phyloP scores from a whole-genome alignment of 305 asterid genomes.

The Stenogyne calaminthoides region DNA sequence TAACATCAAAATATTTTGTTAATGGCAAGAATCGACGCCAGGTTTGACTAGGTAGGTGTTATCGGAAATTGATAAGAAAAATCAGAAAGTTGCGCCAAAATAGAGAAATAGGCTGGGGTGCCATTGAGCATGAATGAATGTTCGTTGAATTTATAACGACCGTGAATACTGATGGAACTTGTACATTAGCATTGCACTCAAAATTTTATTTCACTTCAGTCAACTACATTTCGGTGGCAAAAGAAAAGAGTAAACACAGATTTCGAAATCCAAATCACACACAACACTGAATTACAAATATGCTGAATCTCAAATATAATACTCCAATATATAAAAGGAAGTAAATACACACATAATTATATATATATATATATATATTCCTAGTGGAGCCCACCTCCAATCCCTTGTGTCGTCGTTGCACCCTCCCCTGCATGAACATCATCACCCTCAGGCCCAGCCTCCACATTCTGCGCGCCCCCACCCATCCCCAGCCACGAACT shows the following conservation, averaged over 20 bases:
- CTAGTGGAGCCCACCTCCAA: background rate
- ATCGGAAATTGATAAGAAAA: no score
- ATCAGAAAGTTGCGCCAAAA: no score
- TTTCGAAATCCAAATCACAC: background rate
- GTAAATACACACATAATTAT: background rate
- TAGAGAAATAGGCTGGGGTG: no score
- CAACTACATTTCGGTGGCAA: background rate
- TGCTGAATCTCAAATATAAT: background rate
- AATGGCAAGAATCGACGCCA: no score
- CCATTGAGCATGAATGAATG: no score
- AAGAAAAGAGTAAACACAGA: background rate
- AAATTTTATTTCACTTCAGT: background rate
- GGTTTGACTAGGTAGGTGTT: no score
- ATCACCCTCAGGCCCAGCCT: background rate
- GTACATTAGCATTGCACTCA: background rate
- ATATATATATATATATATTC: background rate
- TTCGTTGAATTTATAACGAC: no score
- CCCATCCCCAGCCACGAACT: conserved; percentile 63
- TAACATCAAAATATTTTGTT: no score
- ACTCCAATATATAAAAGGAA: background rate
- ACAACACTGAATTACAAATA: no score
- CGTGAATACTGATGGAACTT: no score
- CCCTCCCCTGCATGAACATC: background rate
- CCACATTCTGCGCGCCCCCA: conserved; percentile 26
- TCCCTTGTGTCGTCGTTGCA: no score